Evolutionary conservation across 768 basidiomycete genomes (phyloP), one percentile per base, ranked within the genome.

Genomic region (Arthromyces matolae): DNA sequence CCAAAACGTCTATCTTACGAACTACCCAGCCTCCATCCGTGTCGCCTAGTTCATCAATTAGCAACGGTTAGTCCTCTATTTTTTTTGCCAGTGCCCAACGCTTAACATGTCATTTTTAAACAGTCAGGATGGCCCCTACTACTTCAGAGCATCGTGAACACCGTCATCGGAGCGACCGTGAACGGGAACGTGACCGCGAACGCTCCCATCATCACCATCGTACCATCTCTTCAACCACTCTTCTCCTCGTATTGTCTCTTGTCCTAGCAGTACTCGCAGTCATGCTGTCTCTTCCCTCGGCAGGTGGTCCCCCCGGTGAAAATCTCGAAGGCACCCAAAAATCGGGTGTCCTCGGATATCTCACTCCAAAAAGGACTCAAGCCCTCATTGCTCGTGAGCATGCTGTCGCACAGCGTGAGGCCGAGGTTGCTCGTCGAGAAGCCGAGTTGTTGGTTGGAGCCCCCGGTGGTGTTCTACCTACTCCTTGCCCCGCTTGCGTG

Each of bases 221-320:
- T 49, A 91, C 90, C 45, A 90, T 93, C 52, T 92, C 90, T 8
- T 92, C 90, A 12, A 93, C 90, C 0, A 93, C 90, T 12, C 82
- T 93, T 25, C 78, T 93, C 43, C 83, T 93, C 27, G 86, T 92
- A 41, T 77, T 93, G 33, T 92, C 90, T 9, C 82, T 93, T 27
- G 80, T 93, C 40, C 74, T 93, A 22, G 90, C 89, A 28, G 89
- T 91, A 19, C 77, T 93, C n/a, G 89, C 90, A 4, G 83, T 93
- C 59, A 91, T 93, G 89, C 80, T 93, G 20, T 90, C 90, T 3
- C 75, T 93, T 4, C 90, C 90, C 1, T 81, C 83, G 9, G 23
- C 35, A 0, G 70, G 75, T 35, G 69, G 69, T 37, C 54, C 68
- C n/a, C 49, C 68, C 16, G 54, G 62, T 0, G 25, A 71, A 32